Conservation (phyloP, 148 eudicot genomes). For the Vaccinium corymbosum region DNA sequence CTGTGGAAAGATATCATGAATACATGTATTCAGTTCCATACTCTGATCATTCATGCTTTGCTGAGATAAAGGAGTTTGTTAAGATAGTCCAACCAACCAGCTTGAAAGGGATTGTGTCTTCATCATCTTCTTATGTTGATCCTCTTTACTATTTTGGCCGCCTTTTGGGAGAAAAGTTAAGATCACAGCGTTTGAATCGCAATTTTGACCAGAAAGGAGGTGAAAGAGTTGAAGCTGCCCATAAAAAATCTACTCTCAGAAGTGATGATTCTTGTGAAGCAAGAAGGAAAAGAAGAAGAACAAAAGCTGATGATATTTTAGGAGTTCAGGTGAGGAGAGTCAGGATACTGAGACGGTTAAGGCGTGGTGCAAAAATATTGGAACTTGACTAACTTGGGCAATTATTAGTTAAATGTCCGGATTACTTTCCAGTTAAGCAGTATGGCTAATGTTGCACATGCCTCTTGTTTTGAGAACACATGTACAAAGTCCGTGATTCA, state of each 20-base stretch:
- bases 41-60: slow-evolving; percentile 35
- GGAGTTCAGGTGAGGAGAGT: slow-evolving; percentile 42
- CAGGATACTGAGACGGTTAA: slow-evolving; percentile 37
- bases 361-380: slow-evolving; percentile 51
- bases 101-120: slow-evolving; percentile 70
- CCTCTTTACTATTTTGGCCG: slow-evolving; percentile 56
- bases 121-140: slow-evolving; percentile 50
- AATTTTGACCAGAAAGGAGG: slow-evolving; percentile 21
- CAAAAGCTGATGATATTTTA: slow-evolving; percentile 22
- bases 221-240: slow-evolving; percentile 22
- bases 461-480: neutral
- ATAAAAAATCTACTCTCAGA: slow-evolving; percentile 12
- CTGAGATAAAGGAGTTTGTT: too few species aligned
- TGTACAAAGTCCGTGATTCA: neutral
- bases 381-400: slow-evolving; percentile 30
- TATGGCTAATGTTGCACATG: neutral
- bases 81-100: slow-evolving; percentile 31
- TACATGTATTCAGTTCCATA: slow-evolving; percentile 68
- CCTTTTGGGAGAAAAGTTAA: slow-evolving; percentile 35
- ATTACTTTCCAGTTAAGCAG: neutral
- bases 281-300: slow-evolving; percentile 28
- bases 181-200: slow-evolving; percentile 16
- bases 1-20: slow-evolving; percentile 43
- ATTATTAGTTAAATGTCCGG: slow-evolving; percentile 1
- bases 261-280: slow-evolving; percentile 18